Base-by-base conservation (phyloP, 2,329 filamentous ascomycete genomes). In the Fusarium brevicatenulatum region DNA sequence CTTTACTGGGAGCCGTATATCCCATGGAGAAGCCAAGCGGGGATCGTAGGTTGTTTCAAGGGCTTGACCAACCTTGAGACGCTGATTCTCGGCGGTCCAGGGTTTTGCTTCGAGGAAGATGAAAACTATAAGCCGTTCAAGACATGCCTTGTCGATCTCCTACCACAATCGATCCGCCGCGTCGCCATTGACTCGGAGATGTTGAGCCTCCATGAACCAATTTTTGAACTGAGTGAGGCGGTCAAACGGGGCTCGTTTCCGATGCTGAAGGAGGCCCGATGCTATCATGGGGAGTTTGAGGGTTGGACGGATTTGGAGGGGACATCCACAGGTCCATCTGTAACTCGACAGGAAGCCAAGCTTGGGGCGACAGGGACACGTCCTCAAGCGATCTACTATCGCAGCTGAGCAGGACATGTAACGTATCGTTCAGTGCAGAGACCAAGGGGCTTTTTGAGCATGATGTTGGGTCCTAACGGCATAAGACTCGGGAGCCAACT, bases 291-390 rank as follows among this genome's bases (percentile, higher is more conserved):
- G 43, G 43, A 0, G 1, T 6, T 7, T 0, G 43, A 23, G 43
- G 5, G 3, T 15, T 28, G 13, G 43, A 6, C 0, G 23, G 18
- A 3, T 3, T 28, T 10, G 25, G 5, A 28, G 18, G 5, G 4
- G 25, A 1, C 2, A 4, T 28, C 11, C 4, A 11, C 23, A 46
- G 18, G 18, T 28, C 5, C 11, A 44, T 19, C 9, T 46, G 9
- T 21, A 2, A 21, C 25, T 7, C 25, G 18, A 15, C 43, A 9
- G 16, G 5, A 25, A 4, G 1, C 9, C 1, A 0, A 4, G 1
- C 28, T 28, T 28, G 28, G 28, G 28, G 28, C 28, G 23, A 44
- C 1, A 4, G 4, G 43, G 8, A 0, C 23, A 25, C 9, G 10
- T 23, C 3, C 42, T 25, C 8, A 18, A 10, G 4, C 5, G 4